These are phyloP conservation scores for Euphorbia schlechtendalii DNA, from an alignment of 441 rosid species.

Conservation along the genomic window DNA sequence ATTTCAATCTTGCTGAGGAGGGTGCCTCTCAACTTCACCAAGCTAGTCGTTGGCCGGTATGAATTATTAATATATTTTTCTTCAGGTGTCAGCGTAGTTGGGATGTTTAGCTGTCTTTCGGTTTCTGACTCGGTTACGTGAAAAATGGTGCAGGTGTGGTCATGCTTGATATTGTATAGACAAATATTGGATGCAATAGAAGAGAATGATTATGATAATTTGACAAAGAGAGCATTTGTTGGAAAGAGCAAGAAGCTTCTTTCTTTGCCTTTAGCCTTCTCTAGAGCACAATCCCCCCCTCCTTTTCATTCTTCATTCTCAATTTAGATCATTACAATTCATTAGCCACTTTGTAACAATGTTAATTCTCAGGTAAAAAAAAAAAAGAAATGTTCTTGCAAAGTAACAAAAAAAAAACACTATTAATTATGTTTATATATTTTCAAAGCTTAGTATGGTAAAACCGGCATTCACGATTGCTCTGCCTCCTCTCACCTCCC, in stretches of 20 bases:
- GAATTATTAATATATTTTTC: too few species aligned
- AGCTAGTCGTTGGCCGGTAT: slow-evolving; percentile 61
- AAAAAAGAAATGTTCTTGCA: too few species aligned
- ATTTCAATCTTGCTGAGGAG: slow-evolving; percentile 45
- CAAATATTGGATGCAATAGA: slow-evolving; percentile 46
- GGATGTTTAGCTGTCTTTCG: too few species aligned
- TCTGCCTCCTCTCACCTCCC: too few species aligned
- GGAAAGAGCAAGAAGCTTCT: slow-evolving; percentile 41
- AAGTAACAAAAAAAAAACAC: too few species aligned
- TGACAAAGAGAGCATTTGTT: slow-evolving; percentile 48
- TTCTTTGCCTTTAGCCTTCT: slow-evolving; percentile 40
- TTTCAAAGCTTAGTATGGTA: too few species aligned
- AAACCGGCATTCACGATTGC: too few species aligned
- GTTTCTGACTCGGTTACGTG: too few species aligned
- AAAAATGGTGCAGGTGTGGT: slow-evolving; percentile 43
- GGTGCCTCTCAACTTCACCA: slow-evolving; percentile 53
- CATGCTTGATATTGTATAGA: slow-evolving; percentile 37
- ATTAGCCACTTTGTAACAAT: not conserved
- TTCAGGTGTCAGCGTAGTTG: too few species aligned
- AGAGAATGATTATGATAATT: slow-evolving; percentile 46
- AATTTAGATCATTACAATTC: not conserved
- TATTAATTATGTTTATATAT: too few species aligned
- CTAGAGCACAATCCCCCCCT: slow-evolving; percentile 26
- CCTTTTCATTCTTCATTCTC: not conserved
- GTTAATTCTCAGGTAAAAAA: too few species aligned